These are phyloP conservation scores for Kingdonia uniflora DNA, from an alignment of 164 flowering plant species.

Conservation along the genomic window DNA sequence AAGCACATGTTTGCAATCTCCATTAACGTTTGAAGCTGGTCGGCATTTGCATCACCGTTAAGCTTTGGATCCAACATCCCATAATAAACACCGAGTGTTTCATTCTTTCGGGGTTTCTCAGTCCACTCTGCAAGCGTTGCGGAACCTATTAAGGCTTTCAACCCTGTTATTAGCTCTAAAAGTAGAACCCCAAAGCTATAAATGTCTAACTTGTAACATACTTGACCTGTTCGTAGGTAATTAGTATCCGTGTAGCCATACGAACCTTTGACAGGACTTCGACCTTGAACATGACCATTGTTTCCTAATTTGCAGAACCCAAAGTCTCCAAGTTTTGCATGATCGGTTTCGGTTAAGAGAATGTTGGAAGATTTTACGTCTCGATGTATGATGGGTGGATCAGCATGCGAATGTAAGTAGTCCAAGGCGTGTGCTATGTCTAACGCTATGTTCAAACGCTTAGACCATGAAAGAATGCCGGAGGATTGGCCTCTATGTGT, in stretches of 20 bases:
- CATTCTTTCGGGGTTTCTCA: constrained; percentile 15
- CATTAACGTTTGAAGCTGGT: constrained; percentile 17
- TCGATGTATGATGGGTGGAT: constrained; percentile 29
- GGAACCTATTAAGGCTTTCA: constrained; percentile 27
- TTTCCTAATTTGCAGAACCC: constrained; percentile 34
- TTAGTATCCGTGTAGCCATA: constrained; percentile 25
- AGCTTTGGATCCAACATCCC: constrained; percentile 30
- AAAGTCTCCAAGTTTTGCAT: constrained; percentile 33
- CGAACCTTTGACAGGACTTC: constrained; percentile 20
- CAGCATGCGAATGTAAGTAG: constrained; percentile 26
- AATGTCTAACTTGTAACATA: constrained; percentile 26
- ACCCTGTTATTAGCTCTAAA: constrained; percentile 27
- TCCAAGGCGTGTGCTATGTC: constrained; percentile 32
- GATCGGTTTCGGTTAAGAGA: constrained; percentile 20
- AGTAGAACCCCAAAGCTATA: constrained; percentile 28
- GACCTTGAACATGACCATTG: constrained; percentile 8
- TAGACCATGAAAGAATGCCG: constrained; percentile 26
- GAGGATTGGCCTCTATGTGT: constrained; percentile 17
- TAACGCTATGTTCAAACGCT: constrained; percentile 24
- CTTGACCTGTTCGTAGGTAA: constrained; percentile 25
- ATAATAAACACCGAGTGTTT: constrained; percentile 10
- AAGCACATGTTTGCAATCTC: constrained; percentile 26
- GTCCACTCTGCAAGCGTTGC: constrained; percentile 32
- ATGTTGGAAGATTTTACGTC: constrained; percentile 34
- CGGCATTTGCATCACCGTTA: constrained; percentile 16